Base-by-base conservation (phyloP, 306 rosid genomes). In the Coriaria nepalensis region DNA sequence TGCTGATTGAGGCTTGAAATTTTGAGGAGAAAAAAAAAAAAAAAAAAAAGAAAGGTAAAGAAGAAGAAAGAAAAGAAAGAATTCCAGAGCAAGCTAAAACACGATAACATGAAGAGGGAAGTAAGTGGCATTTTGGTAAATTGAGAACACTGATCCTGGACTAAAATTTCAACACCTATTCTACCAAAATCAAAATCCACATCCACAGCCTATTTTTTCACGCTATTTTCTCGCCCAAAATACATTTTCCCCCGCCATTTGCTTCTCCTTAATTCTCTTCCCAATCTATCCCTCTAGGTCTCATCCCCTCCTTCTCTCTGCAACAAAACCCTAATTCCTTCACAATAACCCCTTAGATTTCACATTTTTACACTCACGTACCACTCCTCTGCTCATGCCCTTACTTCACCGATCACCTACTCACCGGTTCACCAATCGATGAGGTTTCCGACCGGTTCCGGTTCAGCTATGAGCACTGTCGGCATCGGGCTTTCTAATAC, bases 401-500 rank as follows among this genome's bases (percentile, higher is more conserved):
- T 70, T 52, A 48, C 68, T 9, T 41, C 35, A 34, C 55, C 49
- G 37, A 32, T 65, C 57, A 13, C 43, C 12, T 44, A 59, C 71
- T 64, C 71, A 40, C 72, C 77, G 64, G 64, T 60, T 73, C 41
- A 65, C 65, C 50, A 52, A 63, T 69, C 64, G 57, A 92, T 92
- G 98, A 92, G 38, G 71, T 68, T 68, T 64, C 72, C 70, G 15
- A 49, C 40, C 32, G 60, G 40, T 15, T 42, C 73, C 35, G 37
- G 14, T 12, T 35, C 57, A 4, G 46, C 47, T 33, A 49, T 56
- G 64, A 63, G 59, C 53, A 74, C 54, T 71, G 79, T 78, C 15
- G 94, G 96, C 33, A 82, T 79, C 54, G 68, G 81, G 15, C 64
- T 92, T 37, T 60, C 94, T 5, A 92, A 82, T 52, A 75, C 96